A percentile compares a stretch with the other conserved stretches of the same genome.
These are phyloP conservation scores for Candida broadrunensis DNA, from an alignment of 805 yeast species.

Conservation along the genomic window DNA sequence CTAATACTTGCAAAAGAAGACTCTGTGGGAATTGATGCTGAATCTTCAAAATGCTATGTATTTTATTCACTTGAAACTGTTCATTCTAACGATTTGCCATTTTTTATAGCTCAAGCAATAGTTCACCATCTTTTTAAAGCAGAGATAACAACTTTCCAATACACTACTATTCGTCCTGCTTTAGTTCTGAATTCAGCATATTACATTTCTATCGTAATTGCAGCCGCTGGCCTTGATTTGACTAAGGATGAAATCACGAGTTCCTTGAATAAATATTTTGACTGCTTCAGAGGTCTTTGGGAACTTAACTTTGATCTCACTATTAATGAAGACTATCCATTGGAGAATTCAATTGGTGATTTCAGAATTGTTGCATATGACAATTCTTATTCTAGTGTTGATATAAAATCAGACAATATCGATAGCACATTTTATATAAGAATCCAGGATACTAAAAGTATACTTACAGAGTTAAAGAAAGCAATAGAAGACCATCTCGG, in stretches of 20 bases:
- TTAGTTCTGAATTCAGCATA: not conserved
- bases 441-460: too few species aligned
- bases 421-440: too few species aligned
- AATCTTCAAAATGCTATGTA: slow-evolving; percentile 36
- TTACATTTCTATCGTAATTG: too few species aligned
- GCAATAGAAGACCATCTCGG: not conserved
- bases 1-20: slow-evolving; percentile 39
- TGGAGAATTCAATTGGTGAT: too few species aligned
- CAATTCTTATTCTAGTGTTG: too few species aligned
- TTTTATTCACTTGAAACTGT: slow-evolving; percentile 43
- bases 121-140: slow-evolving; percentile 27
- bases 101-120: slow-evolving; percentile 49
- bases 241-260: not conserved
- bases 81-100: slow-evolving; percentile 61
- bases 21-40: slow-evolving; percentile 43
- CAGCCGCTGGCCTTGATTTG: too few species aligned
- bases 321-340: too few species aligned
- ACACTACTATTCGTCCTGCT: not conserved
- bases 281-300: not conserved
- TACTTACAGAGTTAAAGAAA: too few species aligned
- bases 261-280: not conserved
- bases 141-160: slow-evolving; percentile 14
- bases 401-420: too few species aligned
- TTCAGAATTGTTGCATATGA: too few species aligned
- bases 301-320: too few species aligned